Percentiles rank a stretch among this genome's conserved stretches.
Evolutionary conservation across 805 yeast genomes (phyloP).

Genomic region (Candida boidinii): DNA sequence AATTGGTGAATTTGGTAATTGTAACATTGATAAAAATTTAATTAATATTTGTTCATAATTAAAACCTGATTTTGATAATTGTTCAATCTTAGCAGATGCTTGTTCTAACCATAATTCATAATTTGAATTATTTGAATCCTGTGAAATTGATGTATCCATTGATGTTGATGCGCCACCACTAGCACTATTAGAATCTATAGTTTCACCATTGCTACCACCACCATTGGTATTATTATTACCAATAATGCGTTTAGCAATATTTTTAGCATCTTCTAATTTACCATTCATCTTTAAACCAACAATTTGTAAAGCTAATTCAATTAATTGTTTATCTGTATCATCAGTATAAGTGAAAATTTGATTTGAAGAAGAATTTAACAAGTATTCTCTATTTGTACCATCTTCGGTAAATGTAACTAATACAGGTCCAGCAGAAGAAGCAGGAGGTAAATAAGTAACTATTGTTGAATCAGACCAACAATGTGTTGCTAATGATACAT

Average conservation of each 20-base stretch:
- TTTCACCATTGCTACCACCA: constrained; percentile 10
- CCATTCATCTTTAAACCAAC: constrained; percentile 98
- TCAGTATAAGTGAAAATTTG: constrained; percentile 86
- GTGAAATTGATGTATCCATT: neutral
- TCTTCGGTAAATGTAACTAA: constrained; percentile 64
- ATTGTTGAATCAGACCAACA: constrained; percentile 95
- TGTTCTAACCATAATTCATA: constrained; percentile 41
- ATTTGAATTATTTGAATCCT: constrained; percentile 8
- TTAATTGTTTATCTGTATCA: constrained; percentile 90
- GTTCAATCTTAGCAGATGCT: constrained; percentile 43
- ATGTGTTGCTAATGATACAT: constrained; percentile 73
- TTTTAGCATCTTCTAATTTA: constrained; percentile 86
- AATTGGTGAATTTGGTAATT: constrained; percentile 55
- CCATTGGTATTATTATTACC: constrained; percentile 43
- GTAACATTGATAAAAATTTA: constrained; percentile 48
- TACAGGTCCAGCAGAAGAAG: constrained; percentile 84
- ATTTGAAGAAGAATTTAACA: constrained; percentile 22
- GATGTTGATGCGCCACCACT: constrained; percentile 2
- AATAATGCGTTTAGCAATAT: constrained; percentile 85
- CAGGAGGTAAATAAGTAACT: constrained; percentile 90
- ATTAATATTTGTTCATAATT: constrained; percentile 43
- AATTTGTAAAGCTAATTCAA: constrained; percentile 91
- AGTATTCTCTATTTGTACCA: constrained; percentile 8
- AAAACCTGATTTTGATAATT: constrained; percentile 33
- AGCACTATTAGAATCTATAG: constrained; percentile 11